Base-by-base conservation (phyloP, 257 asterid species). In the Salvia hispanica region DNA sequence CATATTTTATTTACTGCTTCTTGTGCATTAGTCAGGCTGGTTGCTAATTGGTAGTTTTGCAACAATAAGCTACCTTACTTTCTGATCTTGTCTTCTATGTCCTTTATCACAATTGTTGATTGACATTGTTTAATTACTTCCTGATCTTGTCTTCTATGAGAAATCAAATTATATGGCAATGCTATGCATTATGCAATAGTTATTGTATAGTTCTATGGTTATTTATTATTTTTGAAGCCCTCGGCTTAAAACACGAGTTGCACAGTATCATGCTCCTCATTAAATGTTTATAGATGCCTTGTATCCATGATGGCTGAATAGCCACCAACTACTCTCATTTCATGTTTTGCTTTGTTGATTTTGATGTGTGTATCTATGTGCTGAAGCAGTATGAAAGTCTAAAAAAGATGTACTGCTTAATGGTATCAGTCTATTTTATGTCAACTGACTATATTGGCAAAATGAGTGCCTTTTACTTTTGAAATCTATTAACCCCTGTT, bases 311-410 rank as follows among this genome's bases (percentile, higher is more conserved):
- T 48, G 9, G 14, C n/a, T 47, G 62, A 56, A 63, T 45, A 62
- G 65, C 33, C 44, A 47, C 57, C 6, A 9, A 16, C 56, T 36
- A n/a, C 21, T 58, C 71, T 39, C 34, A 8, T 37, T 57, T 44
- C 6, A 5, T 34, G 15, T 68, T 39, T 60, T 60, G 42, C 58
- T 50, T 42, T 10, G 66, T 65, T 66, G 58, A 40, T 50, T 50
- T 50, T 39, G 64, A 60, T 40, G 39, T 25, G 16, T 6, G 61
- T 61, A 55, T 46, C 33, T 31, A 51, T 50, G 11, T 53, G 14
- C 40, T 58, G 58, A 48, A 59, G 51, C 56, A 34, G 37, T 34
- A 14, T 48, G 6, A 2, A 14, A 25, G 40, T 14, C 9, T 63
- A 6, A 21, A 61, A 15, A 34, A 8, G 36, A 11, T 56, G 25